These are phyloP conservation scores for Ceratobasidium sp. DNA, from an alignment of 1,284 basidiomycete species.

Conservation along the genomic window DNA sequence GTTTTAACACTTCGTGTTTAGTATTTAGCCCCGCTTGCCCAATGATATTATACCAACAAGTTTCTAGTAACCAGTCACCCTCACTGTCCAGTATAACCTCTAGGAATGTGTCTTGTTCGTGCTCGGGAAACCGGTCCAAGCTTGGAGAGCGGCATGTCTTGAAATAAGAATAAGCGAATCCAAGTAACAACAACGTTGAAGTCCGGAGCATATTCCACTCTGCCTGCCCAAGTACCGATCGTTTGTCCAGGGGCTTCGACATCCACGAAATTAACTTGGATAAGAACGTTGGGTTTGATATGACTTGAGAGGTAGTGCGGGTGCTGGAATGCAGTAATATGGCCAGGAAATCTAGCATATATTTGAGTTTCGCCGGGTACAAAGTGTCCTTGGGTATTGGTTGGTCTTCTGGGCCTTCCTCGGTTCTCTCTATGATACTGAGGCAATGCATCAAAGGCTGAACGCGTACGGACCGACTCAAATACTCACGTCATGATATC, in stretches of 20 bases:
- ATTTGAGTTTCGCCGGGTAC: constrained; percentile 9
- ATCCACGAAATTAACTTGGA: constrained; percentile 20
- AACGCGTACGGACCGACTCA: not conserved
- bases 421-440: constrained; percentile 13
- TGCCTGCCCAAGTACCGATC: not conserved
- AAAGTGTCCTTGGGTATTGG: not conserved
- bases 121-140: constrained; percentile 24
- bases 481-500: constrained; percentile 4
- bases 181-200: constrained; percentile 13
- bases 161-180: constrained; percentile 16
- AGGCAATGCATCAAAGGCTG: not conserved
- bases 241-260: constrained; percentile 11
- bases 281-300: constrained; percentile 20
- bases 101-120: constrained; percentile 22
- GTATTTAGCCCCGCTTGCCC: not conserved
- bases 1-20: not conserved
- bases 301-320: constrained; percentile 6
- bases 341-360: constrained; percentile 24
- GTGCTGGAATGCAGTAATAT: constrained; percentile 14
- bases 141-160: constrained; percentile 8
- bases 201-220: constrained; percentile 11
- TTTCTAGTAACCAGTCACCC: constrained; percentile 8
- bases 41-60: not conserved
- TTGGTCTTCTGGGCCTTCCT: not conserved
- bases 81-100: constrained; percentile 13